A percentile compares a stretch with the other conserved stretches of the same genome.
phyloP scores from a whole-genome alignment of 1,284 basidiomycete species.

The Microstroma glucosiphilum region DNA sequence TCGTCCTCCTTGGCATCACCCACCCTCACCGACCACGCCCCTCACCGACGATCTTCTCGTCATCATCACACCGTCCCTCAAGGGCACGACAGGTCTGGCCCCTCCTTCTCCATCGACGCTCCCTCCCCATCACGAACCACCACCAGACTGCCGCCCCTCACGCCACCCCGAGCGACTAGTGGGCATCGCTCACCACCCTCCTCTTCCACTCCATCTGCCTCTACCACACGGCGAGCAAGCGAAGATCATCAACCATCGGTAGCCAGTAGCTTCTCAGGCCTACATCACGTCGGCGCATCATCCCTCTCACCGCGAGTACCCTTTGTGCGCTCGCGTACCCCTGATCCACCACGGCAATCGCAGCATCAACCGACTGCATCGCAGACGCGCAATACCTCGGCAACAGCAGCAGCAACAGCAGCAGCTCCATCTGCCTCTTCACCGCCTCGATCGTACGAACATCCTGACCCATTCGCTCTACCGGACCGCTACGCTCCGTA shows the following conservation, averaged over 20 bases:
- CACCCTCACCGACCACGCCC: background rate
- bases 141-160: no score
- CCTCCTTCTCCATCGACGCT: no score
- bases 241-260: no score
- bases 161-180: no score
- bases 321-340: background rate
- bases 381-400: background rate
- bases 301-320: constrained; percentile 5
- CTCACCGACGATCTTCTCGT: background rate
- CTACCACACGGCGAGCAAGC: no score
- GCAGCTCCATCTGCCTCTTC: background rate
- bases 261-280: no score
- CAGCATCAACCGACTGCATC: constrained; percentile 1
- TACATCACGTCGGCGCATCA: background rate
- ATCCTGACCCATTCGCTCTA: background rate
- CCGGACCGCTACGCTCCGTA: background rate
- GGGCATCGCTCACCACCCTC: no score
- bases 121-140: no score
- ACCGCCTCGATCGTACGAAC: background rate
- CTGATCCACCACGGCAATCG: background rate
- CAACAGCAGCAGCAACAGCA: background rate
- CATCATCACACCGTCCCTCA: no score
- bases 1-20: background rate
- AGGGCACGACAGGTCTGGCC: no score
- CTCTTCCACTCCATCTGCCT: no score